These are phyloP conservation scores for Camellia granthamiana DNA, from an alignment of 148 eudicot species.

Conservation along the genomic window DNA sequence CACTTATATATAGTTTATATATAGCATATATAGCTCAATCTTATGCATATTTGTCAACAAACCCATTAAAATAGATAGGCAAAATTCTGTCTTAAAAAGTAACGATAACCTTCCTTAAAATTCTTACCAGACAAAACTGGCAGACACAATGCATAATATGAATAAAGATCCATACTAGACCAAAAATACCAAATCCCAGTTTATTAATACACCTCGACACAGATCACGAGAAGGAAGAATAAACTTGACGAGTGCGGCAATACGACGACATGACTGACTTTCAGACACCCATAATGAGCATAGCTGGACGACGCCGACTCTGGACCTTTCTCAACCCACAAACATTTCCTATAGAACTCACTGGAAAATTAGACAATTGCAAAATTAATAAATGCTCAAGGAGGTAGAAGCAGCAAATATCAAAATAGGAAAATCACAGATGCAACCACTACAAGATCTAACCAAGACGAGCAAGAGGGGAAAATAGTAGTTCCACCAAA, in stretches of 20 bases:
- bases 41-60: constrained; percentile 22
- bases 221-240: constrained; percentile 36
- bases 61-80: constrained; percentile 28
- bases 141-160: constrained; percentile 35
- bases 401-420: not conserved
- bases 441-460: constrained; percentile 1
- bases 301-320: constrained; percentile 92
- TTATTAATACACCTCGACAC: constrained; percentile 64
- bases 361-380: constrained; percentile 96
- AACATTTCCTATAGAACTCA: constrained; percentile 91
- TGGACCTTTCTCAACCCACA: constrained; percentile 89
- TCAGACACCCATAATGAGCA: constrained; percentile 98
- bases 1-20: no score
- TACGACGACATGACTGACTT: constrained; percentile 95
- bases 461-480: not conserved
- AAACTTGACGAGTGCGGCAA: constrained; percentile 61
- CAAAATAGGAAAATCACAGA: constrained; percentile 7
- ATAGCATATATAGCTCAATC: not conserved
- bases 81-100: constrained; percentile 20
- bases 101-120: constrained; percentile 29
- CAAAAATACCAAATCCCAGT: constrained; percentile 29
- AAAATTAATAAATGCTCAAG: constrained; percentile 50
- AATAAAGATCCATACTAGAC: constrained; percentile 23
- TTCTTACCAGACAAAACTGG: constrained; percentile 30
- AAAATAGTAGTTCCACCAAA: not conserved